These are phyloP conservation scores for Rhizopogon sp. DNA, from an alignment of 768 basidiomycete genomes.

Conservation along the genomic window DNA sequence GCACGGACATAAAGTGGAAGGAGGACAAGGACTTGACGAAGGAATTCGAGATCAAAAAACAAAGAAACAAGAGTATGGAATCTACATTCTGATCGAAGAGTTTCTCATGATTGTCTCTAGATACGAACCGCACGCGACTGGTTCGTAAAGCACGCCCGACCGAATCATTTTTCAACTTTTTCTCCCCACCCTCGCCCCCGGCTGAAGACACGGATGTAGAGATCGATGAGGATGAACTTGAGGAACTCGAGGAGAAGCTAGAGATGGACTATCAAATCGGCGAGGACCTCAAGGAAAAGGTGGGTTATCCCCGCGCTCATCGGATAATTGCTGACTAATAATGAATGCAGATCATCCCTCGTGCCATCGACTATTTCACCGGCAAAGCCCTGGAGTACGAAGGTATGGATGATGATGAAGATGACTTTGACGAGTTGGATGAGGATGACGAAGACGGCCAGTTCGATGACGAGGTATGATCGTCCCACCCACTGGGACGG, in stretches of 20 bases:
- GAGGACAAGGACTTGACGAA: slow-evolving; percentile 97
- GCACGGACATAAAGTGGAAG: slow-evolving; percentile 94
- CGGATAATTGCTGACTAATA: slow-evolving; percentile 2
- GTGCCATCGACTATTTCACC: slow-evolving; percentile 95
- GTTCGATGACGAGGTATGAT: slow-evolving; percentile 56
- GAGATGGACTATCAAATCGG: slow-evolving; percentile 98
- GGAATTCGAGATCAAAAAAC: slow-evolving; percentile 98
- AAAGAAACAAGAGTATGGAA: slow-evolving; percentile 91
- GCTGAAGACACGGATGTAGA: slow-evolving; percentile 62
- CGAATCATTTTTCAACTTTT: slow-evolving; percentile 99
- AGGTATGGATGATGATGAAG: slow-evolving; percentile 46
- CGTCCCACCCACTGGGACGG: slow-evolving; percentile 8
- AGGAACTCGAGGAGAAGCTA: slow-evolving; percentile 88
- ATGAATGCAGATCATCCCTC: slow-evolving; percentile 74
- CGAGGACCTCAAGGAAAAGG: slow-evolving; percentile 97
- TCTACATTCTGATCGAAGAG: not conserved
- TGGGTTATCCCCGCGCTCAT: slow-evolving; percentile 23
- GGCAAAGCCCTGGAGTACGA: slow-evolving; percentile 92
- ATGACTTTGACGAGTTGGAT: slow-evolving; percentile 57
- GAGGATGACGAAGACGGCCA: slow-evolving; percentile 45
- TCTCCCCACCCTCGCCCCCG: slow-evolving; percentile 76
- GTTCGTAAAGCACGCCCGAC: slow-evolving; percentile 84
- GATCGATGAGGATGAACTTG: slow-evolving; percentile 78
- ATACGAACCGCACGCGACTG: slow-evolving; percentile 79
- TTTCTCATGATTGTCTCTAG: slow-evolving; percentile 29